phyloP scores from a whole-genome alignment of 1,284 basidiomycete genomes.

The Leucoagaricus sp. region DNA sequence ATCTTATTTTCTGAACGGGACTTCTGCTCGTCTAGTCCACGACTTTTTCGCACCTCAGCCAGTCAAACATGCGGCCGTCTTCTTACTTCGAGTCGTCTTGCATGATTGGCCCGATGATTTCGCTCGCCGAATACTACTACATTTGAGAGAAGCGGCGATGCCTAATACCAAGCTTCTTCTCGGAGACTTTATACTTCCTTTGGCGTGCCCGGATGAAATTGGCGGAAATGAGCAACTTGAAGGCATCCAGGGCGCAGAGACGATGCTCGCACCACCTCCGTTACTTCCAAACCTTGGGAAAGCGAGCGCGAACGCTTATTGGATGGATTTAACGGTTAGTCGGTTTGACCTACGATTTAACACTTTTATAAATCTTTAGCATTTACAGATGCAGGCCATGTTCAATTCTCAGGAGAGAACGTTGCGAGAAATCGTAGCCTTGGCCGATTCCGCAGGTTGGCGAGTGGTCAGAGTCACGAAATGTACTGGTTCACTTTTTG shows the following conservation, averaged over 20 bases:
- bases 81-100: slow-evolving; percentile 66
- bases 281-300: slow-evolving; percentile 70
- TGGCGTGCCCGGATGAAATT: slow-evolving; percentile 61
- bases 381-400: slow-evolving; percentile 64
- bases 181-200: slow-evolving; percentile 67
- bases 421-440: slow-evolving; percentile 58
- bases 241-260: slow-evolving; percentile 46
- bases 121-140: slow-evolving; percentile 52
- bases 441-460: slow-evolving; percentile 67
- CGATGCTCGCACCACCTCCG: slow-evolving; percentile 49
- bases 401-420: slow-evolving; percentile 76
- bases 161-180: slow-evolving; percentile 60
- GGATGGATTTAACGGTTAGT: slow-evolving; percentile 70
- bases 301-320: slow-evolving; percentile 70
- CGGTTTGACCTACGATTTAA: background rate
- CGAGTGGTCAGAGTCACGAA: slow-evolving; percentile 59
- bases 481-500: slow-evolving; percentile 62
- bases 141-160: slow-evolving; percentile 51
- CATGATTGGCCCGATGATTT: slow-evolving; percentile 76
- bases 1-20: background rate
- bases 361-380: background rate
- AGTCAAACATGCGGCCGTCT: slow-evolving; percentile 54
- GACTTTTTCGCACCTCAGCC: slow-evolving; percentile 74
- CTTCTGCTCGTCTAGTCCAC: slow-evolving; percentile 43
- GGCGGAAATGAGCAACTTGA: slow-evolving; percentile 28